Base-by-base conservation (phyloP, 495 filamentous ascomycete species). In the Achaetomiella virescens region DNA sequence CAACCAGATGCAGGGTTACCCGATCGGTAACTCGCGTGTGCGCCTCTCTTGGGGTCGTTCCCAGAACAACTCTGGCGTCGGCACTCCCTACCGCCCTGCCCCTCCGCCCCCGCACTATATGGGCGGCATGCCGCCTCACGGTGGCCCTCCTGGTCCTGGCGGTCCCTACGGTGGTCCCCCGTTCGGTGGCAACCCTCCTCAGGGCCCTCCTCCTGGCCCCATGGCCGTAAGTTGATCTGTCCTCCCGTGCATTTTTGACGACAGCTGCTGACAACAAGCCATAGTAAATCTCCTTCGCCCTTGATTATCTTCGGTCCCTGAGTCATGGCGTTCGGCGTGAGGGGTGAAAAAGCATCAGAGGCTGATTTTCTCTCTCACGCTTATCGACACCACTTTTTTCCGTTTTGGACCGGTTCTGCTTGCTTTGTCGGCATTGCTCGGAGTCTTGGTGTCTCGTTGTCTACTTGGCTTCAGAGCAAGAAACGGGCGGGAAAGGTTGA, bases 1-100 rank as follows among this genome's bases (percentile, higher is more conserved):
- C 80, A 99, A 99, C 78, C 93, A 99, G 75, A 99, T 99, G 93
- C 93, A 99, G 74, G 93, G 93, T 36, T 99, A 98, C 73, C 93
- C 93, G 37, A 99, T 99, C 64, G 93, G 93, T 48, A 99, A 99
- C 78, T 99, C 93, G 17, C 89, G 93, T 52, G 93, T 99, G 41
- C 89, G 93, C 62, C 82, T 99, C 60, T 93, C 88, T 64, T 99
- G 93, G 93, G 93, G 93, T 54, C 89, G 93, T 52, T 91, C 87
- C 43, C 93, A 99, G 81, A 99, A 99, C 82, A 99, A 99, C 77
- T 97, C 93, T 49, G 93, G 93, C 50, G 93, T 95, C 53, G 95
- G 95, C 57, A 99, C 95, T 58, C 93, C 93, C 48, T 99, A 99
- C 70, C 86, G 93, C 48, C 93, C 93, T 36, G 93, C 93, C 48